Evolutionary conservation across 2,329 filamentous ascomycete species (phyloP), one percentile per base, ranked within the genome.

Genomic region (Aspergillaceae sp.): DNA sequence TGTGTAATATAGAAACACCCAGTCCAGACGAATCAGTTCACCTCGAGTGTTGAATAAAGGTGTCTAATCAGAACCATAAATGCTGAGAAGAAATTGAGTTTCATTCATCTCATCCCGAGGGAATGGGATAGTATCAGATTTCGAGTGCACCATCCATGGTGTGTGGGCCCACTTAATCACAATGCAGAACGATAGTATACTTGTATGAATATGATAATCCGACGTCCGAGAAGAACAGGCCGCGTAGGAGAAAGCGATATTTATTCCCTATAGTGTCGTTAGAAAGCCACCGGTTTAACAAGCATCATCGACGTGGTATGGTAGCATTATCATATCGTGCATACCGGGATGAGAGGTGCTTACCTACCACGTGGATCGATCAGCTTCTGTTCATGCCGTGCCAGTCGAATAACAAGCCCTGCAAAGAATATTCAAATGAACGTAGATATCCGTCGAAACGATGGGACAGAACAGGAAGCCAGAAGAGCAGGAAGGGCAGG

Each of bases 61-160:
- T 38, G 10, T 3, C 10, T 27, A 8, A 27, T 8, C 36, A 27
- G 9, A 9, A 9, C 5, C 11, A 38, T 27, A 8, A 27, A 19
- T 7, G 34, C 5, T 26, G 26, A 38, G 36, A 19, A 27, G 27
- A 7, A 26, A 38, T 9, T 26, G 36, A 38, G n/a, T 29, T 10
- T 40, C 33, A 36, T 36, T 27, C 42, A 29, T 43, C 42, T 49
- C 51, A 51, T 54, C 41, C 37, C 42, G 37, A 45, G 41, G 43
- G 9, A 43, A 48, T 52, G 48, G 35, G 42, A 35, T 19, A 42
- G 51, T 54, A 54, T 57, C 53, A 58, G 37, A 53, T 50, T 44
- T 50, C 48, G 45, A 51, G 49, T 45, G 51, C 42, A 51, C 43
- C 49, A 51, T 51, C 48, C 58, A 60, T 56, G 47, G 53, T 56